A percentile compares a stretch with the other conserved stretches of the same genome.
phyloP scores from a whole-genome alignment of 768 basidiomycete genomes.

The Termitomyces sp. region DNA sequence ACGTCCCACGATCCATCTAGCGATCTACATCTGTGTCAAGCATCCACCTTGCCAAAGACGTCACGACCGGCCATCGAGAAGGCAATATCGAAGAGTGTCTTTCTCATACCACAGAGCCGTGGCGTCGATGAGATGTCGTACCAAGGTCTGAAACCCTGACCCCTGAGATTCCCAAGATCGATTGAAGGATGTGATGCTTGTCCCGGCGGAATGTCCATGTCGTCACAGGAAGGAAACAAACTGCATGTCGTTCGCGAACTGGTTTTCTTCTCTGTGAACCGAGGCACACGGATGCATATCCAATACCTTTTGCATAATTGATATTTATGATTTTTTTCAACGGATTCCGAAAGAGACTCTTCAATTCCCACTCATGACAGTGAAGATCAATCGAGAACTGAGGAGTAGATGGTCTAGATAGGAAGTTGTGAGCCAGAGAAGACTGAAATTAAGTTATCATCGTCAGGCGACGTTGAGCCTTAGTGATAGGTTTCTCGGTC shows the following conservation, averaged over 20 bases:
- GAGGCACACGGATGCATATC: not conserved
- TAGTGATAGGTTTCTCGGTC: not conserved
- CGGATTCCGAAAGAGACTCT: not conserved
- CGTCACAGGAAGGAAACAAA: not conserved
- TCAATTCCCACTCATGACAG: not conserved
- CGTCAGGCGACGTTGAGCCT: not conserved
- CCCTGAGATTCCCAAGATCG: not conserved
- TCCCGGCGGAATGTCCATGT: not conserved
- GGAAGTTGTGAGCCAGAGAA: not conserved
- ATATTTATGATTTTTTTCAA: not conserved
- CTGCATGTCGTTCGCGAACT: not conserved
- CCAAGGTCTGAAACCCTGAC: not conserved
- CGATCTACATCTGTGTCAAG: not conserved
- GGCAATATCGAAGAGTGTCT: not conserved
- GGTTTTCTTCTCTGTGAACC: not conserved
- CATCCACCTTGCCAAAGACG: not conserved
- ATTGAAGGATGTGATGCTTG: not conserved
- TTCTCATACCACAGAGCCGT: not conserved
- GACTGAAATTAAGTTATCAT: not conserved
- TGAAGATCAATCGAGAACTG: not conserved
- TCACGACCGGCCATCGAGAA: not conserved
- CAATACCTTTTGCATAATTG: not conserved
- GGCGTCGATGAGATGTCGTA: not conserved
- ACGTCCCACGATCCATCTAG: not conserved
- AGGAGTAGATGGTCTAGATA: not conserved